Percentiles rank a stretch among this genome's conserved stretches.
These are phyloP conservation scores for Triticum timopheevii DNA, from an alignment of 176 grass and related monocot genomes.

Conservation along the genomic window DNA sequence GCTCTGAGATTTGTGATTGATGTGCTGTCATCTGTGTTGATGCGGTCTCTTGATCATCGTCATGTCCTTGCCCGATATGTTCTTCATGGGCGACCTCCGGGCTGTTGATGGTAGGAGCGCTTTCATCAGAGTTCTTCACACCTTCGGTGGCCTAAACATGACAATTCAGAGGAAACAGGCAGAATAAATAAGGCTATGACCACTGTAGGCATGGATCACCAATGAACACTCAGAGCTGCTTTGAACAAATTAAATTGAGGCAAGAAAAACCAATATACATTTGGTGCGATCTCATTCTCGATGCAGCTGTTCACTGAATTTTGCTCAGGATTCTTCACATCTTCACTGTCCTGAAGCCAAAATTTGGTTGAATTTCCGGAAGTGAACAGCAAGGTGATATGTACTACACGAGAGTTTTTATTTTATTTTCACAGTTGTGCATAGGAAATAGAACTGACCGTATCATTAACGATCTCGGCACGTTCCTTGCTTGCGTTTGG, in stretches of 20 bases:
- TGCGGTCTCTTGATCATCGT: neutral
- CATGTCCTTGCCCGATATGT: neutral
- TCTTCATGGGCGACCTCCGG: neutral
- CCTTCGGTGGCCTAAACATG: conserved; percentile 11
- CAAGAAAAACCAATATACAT: conserved; percentile 2
- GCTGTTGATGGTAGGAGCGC: neutral
- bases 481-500: neutral
- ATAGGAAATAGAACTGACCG: neutral
- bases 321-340: neutral
- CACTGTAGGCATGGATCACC: neutral
- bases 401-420: neutral
- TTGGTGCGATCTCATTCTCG: neutral
- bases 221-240: neutral
- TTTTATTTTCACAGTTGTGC: neutral
- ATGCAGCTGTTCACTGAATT: neutral
- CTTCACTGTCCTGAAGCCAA: conserved; percentile 1
- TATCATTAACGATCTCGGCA: neutral
- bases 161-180: conserved; percentile 7
- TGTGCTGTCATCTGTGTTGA: neutral
- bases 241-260: neutral
- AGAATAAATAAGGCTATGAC: neutral
- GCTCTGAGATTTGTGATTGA: conserved; percentile 22
- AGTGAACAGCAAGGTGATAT: neutral
- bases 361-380: neutral
- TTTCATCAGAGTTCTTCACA: conserved; percentile 14